These are phyloP conservation scores for Aspergillus felis DNA, from an alignment of 2,329 filamentous ascomycete species.

Conservation along the genomic window DNA sequence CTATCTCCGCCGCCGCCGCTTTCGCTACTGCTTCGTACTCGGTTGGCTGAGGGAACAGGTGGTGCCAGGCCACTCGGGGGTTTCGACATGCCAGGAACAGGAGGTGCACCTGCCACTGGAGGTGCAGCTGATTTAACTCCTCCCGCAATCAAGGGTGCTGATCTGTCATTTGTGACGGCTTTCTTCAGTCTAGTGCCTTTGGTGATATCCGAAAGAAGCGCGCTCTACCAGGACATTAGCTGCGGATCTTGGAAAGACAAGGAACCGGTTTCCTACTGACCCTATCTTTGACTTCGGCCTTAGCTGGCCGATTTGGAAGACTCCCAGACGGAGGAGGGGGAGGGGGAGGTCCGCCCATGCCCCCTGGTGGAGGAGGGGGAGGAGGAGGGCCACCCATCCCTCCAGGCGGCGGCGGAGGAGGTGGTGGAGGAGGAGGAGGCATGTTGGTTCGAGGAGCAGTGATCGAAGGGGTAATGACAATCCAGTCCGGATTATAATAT, in stretches of 20 bases:
- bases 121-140: slow-evolving; percentile 70
- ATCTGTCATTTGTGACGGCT: slow-evolving; percentile 86
- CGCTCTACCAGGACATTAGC: slow-evolving; percentile 58
- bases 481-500: slow-evolving; percentile 3
- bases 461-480: background rate
- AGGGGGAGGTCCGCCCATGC: slow-evolving; percentile 46
- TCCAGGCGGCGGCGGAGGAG: slow-evolving; percentile 64
- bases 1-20: slow-evolving; percentile 39
- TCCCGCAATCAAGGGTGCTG: slow-evolving; percentile 65
- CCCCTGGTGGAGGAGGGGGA: slow-evolving; percentile 57
- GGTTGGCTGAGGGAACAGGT: slow-evolving; percentile 60
- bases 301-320: slow-evolving; percentile 56
- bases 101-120: slow-evolving; percentile 62
- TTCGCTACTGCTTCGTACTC: slow-evolving; percentile 82
- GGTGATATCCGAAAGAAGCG: slow-evolving; percentile 79
- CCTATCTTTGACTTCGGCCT: slow-evolving; percentile 54
- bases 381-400: slow-evolving; percentile 57
- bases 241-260: background rate
- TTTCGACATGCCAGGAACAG: slow-evolving; percentile 24
- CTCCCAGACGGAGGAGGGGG: slow-evolving; percentile 55
- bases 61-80: slow-evolving; percentile 42
- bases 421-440: slow-evolving; percentile 58
- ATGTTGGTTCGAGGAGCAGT: slow-evolving; percentile 24
- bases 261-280: slow-evolving; percentile 48
- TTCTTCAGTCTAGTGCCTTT: slow-evolving; percentile 81